Conservation (phyloP, 108 stramenopile genomes). For the Mayamaea pseudoterrestris region DNA sequence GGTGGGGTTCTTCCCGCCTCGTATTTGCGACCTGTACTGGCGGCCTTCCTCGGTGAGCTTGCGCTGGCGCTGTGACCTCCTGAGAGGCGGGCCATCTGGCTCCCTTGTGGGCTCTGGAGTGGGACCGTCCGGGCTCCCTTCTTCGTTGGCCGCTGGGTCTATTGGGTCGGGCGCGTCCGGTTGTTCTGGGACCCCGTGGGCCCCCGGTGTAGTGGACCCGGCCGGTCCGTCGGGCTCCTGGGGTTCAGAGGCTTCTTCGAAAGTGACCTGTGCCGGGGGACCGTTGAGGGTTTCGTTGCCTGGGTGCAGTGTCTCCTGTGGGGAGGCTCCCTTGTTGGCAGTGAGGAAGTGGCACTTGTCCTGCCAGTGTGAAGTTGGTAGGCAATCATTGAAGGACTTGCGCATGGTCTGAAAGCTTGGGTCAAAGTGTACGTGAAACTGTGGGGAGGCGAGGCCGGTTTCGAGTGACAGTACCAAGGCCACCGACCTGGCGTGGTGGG, state of each 20-base stretch:
- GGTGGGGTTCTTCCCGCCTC: not conserved
- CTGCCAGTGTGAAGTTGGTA: constrained; percentile 10
- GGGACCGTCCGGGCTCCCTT: too few relatives aligned
- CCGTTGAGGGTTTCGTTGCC: not conserved
- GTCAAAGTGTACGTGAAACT: constrained; percentile 19
- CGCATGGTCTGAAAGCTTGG: constrained; percentile 7
- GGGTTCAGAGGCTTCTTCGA: not conserved
- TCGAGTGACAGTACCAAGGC: constrained; percentile 8
- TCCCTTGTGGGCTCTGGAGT: not conserved
- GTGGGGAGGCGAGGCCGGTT: constrained; percentile 20
- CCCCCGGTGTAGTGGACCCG: too few relatives aligned
- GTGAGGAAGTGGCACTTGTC: not conserved
- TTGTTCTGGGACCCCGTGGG: too few relatives aligned
- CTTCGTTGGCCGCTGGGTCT: too few relatives aligned
- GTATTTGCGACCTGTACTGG: not conserved
- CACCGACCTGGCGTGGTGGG: constrained; percentile 7
- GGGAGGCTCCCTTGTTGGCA: not conserved
- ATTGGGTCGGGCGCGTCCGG: too few relatives aligned
- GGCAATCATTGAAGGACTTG: not conserved
- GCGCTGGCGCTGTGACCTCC: not conserved
- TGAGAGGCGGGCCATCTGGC: not conserved
- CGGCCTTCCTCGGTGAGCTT: not conserved
- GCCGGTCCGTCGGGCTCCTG: too few relatives aligned
- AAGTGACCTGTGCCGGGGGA: not conserved
- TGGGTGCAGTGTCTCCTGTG: not conserved